Evolutionary conservation across 1,139 yeast species (phyloP).

Genomic region (Arxiozyma bovina): DNA sequence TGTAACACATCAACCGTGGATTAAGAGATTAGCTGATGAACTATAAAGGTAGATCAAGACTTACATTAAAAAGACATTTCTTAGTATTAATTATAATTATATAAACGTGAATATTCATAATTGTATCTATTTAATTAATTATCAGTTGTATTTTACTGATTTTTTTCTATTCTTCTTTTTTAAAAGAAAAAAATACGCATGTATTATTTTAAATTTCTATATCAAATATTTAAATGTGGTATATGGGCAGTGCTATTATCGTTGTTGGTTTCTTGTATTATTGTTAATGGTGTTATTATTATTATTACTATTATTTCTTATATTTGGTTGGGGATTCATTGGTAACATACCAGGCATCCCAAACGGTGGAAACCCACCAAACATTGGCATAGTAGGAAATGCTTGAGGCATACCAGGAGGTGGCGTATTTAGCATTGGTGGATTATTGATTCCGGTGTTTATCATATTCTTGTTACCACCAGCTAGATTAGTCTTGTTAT

Average conservation of each 20-base stretch:
- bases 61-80: background rate
- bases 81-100: background rate
- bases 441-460: constrained; percentile 2
- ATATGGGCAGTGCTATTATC: background rate
- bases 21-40: constrained; percentile 31
- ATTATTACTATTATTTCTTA: constrained; percentile 8
- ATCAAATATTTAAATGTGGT: background rate
- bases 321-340: constrained; percentile 16
- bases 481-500: background rate
- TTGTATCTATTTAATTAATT: background rate
- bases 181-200: background rate
- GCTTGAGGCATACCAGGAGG: constrained; percentile 22
- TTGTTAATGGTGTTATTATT: constrained; percentile 4
- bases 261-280: constrained; percentile 2
- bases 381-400: constrained; percentile 34
- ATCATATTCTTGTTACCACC: background rate
- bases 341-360: constrained; percentile 32
- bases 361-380: constrained; percentile 33
- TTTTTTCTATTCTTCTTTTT: background rate
- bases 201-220: background rate
- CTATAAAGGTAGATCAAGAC: background rate
- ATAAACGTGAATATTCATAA: background rate
- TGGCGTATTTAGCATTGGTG: constrained; percentile 16
- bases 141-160: background rate
- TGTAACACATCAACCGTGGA: constrained; percentile 62